Evolutionary conservation across 2,329 filamentous ascomycete species (phyloP).

Genomic region (Colletotrichum scovillei): DNA sequence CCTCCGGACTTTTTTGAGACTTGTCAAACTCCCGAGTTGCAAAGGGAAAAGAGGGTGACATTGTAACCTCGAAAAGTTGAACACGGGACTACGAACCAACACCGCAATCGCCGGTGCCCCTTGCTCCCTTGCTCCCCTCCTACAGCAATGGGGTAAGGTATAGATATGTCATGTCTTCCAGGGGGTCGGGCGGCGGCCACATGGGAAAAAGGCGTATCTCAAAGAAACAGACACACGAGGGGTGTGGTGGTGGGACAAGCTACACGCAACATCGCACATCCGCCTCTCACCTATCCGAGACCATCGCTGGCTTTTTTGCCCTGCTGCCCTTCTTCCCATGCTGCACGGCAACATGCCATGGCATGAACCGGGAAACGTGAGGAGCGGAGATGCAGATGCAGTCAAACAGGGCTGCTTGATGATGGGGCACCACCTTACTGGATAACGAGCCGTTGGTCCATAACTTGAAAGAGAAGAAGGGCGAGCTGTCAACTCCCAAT

Average conservation of each 20-base stretch:
- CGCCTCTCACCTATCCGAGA: neutral
- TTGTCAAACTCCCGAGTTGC: neutral
- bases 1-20: neutral
- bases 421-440: constrained; percentile 58
- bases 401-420: constrained; percentile 43
- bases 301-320: neutral
- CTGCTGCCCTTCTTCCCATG: neutral
- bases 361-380: constrained; percentile 22
- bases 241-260: constrained; percentile 5
- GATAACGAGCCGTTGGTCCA: constrained; percentile 35
- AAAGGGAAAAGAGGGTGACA: neutral
- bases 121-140: neutral
- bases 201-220: neutral
- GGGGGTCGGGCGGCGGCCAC: neutral
- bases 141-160: neutral
- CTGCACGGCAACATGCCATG: constrained; percentile 23
- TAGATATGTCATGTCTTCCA: neutral
- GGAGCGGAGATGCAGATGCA: constrained; percentile 21
- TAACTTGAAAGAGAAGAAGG: neutral
- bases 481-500: neutral
- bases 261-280: neutral
- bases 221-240: neutral
- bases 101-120: neutral
- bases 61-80: neutral
- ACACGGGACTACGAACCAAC: neutral